These are phyloP conservation scores for Vachellia pachyceras DNA, from an alignment of 306 rosid species.

Conservation along the genomic window DNA sequence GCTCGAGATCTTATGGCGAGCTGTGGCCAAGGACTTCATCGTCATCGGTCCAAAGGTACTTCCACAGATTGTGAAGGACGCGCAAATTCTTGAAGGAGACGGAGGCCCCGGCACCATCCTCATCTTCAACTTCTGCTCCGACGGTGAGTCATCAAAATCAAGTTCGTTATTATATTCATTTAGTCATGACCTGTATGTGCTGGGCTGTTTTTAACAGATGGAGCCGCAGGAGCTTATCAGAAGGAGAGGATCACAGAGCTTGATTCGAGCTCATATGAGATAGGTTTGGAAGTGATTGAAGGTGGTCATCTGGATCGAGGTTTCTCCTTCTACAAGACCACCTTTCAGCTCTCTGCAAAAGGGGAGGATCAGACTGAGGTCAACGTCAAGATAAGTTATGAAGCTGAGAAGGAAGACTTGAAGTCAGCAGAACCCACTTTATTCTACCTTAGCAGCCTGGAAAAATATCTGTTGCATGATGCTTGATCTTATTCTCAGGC, in stretches of 20 bases:
- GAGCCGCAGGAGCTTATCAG: slow-evolving; percentile 37
- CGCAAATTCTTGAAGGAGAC: slow-evolving; percentile 68
- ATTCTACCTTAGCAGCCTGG: slow-evolving; percentile 47
- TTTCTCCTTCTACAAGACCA: slow-evolving; percentile 58
- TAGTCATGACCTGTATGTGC: neutral
- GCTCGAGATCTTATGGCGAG: slow-evolving; percentile 58
- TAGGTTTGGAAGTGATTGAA: slow-evolving; percentile 64
- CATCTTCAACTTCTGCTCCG: slow-evolving; percentile 51
- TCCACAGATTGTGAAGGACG: slow-evolving; percentile 56
- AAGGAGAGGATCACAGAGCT: slow-evolving; percentile 65
- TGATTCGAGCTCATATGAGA: slow-evolving; percentile 49
- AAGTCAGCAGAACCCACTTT: slow-evolving; percentile 47
- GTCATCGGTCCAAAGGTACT: slow-evolving; percentile 49
- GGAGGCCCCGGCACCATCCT: slow-evolving; percentile 66
- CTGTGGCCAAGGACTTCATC: slow-evolving; percentile 51
- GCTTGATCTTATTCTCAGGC: neutral
- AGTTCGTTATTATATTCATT: neutral
- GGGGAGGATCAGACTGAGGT: slow-evolving; percentile 50
- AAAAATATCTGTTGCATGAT: slow-evolving; percentile 43
- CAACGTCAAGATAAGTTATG: slow-evolving; percentile 56
- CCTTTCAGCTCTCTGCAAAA: slow-evolving; percentile 46
- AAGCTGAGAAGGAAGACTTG: slow-evolving; percentile 41
- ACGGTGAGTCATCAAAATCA: neutral
- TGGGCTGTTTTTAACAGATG: neutral
- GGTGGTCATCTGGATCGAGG: slow-evolving; percentile 62